Evolutionary conservation across 2,329 filamentous ascomycete genomes (phyloP).

Genomic region (Macrophomina pseudophaseolina): DNA sequence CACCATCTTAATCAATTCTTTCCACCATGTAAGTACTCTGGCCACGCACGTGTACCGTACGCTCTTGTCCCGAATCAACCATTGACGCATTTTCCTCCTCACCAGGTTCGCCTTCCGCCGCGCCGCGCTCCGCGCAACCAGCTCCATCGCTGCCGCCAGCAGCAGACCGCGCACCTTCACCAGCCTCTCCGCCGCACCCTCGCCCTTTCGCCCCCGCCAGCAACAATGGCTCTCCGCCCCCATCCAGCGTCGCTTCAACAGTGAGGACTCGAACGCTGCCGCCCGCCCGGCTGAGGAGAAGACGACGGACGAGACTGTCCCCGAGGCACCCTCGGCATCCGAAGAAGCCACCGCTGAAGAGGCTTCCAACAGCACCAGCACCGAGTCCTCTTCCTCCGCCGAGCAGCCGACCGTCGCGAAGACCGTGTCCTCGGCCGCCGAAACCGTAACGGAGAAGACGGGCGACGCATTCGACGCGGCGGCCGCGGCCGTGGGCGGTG

Average conservation of each 20-base stretch:
- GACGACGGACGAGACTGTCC: slow-evolving; percentile 44
- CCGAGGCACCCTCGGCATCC: slow-evolving; percentile 39
- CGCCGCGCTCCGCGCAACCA: slow-evolving; percentile 60
- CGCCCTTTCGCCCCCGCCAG: slow-evolving; percentile 39
- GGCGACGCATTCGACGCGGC: slow-evolving; percentile 30
- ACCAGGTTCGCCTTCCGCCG: slow-evolving; percentile 64
- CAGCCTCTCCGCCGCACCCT: slow-evolving; percentile 31
- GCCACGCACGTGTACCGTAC: not conserved
- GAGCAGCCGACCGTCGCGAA: slow-evolving; percentile 14
- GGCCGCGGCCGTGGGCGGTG: slow-evolving; percentile 29
- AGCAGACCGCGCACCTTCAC: slow-evolving; percentile 47
- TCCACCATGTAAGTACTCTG: not conserved
- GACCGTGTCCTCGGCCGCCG: slow-evolving; percentile 32
- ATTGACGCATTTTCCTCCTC: not conserved
- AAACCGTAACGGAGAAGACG: slow-evolving; percentile 29
- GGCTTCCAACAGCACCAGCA: too few relatives aligned
- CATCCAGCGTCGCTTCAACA: slow-evolving; percentile 54
- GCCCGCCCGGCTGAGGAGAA: slow-evolving; percentile 34
- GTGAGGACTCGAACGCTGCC: slow-evolving; percentile 45
- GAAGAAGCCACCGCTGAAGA: slow-evolving; percentile 33
- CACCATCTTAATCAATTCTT: not conserved
- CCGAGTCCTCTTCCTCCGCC: not conserved
- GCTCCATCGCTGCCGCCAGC: slow-evolving; percentile 51
- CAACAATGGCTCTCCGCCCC: slow-evolving; percentile 46
- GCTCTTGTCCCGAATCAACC: not conserved